Base-by-base conservation (phyloP, 352 stramenopile species). In the Phytophthora fragariae region DNA sequence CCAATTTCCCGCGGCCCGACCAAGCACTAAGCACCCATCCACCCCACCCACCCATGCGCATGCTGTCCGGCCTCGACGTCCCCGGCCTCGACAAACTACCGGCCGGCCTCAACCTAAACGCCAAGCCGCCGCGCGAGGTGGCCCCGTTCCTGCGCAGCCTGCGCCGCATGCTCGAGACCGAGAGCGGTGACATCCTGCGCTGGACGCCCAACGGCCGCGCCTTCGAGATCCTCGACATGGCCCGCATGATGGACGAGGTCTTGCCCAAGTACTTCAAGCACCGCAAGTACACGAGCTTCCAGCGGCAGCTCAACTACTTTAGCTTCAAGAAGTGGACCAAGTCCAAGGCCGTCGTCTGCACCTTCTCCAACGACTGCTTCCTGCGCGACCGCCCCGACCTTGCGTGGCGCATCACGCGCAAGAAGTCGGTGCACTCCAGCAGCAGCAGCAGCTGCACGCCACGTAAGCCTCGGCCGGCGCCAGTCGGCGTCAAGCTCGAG, bases 201-300 rank as follows among this genome's bases (percentile, higher is more conserved):
- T 91, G 83, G 83, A 85, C 81, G n/a, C 49, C 69, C 33, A 65
- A 89, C 57, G 86, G 86, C 70, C 52, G 89, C 68, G 88, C 89
- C 12, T 97, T 98, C 46, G 79, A 93, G 62, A 96, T 98, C 73
- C 86, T 88, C 65, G 81, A 96, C 72, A 85, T 91, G 69, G 82
- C 82, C 29, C 67, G 57, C 24, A 89, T 97, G 75, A 86, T 85
- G 73, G 33, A 80, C 27, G 44, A 80, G 15, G 79, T 97, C 54
- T 77, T 97, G 53, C 91, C 92, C 7, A 86, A 86, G 47, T 96
- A 96, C 69, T 97, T 97, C 68, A 91, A 90, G 62, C 90, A 97
- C 73, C 85, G 80, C 67, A 96, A 94, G 68, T 92, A 94, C 72
- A 88, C 87, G 59, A 92, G 80, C 65, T 98, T 98, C 71, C 89